These are phyloP conservation scores for Arthromyces matolae DNA, from an alignment of 768 basidiomycete genomes.

Conservation along the genomic window DNA sequence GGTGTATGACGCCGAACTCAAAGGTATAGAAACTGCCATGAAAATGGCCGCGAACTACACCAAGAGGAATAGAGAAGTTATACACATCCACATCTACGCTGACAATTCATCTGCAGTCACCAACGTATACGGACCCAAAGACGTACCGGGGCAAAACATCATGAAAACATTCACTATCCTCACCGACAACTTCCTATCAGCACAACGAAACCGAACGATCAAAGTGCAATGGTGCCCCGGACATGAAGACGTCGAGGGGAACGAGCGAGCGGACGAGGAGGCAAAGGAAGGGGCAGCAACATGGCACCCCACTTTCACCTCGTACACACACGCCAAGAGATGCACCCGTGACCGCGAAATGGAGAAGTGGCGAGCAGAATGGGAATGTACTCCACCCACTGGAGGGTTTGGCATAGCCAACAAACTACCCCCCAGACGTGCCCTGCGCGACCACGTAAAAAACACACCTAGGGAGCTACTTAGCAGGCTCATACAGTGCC, in stretches of 20 bases:
- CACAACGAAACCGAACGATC: too few species aligned
- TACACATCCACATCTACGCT: not conserved
- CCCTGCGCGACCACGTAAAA: not conserved
- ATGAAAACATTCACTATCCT: too few species aligned
- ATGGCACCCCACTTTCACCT: not conserved
- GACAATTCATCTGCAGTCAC: too few species aligned
- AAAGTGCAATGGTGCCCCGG: too few species aligned
- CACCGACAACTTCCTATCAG: too few species aligned
- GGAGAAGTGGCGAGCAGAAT: not conserved
- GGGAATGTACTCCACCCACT: not conserved
- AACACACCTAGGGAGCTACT: constrained; percentile 13
- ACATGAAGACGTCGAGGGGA: not conserved
- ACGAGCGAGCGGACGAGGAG: not conserved
- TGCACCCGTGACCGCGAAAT: not conserved
- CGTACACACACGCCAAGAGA: not conserved
- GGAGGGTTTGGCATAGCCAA: not conserved
- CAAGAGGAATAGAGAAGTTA: too few species aligned
- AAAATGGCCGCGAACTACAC: too few species aligned
- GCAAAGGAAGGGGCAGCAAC: not conserved
- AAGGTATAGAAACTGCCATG: not conserved
- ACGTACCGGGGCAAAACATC: too few species aligned
- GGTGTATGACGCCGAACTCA: not conserved
- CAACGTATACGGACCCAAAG: too few species aligned
- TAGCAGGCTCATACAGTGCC: constrained; percentile 18
- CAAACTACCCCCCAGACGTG: not conserved